Base-by-base conservation (phyloP, 2,329 filamentous ascomycete genomes). In the Fusarium sp. region DNA sequence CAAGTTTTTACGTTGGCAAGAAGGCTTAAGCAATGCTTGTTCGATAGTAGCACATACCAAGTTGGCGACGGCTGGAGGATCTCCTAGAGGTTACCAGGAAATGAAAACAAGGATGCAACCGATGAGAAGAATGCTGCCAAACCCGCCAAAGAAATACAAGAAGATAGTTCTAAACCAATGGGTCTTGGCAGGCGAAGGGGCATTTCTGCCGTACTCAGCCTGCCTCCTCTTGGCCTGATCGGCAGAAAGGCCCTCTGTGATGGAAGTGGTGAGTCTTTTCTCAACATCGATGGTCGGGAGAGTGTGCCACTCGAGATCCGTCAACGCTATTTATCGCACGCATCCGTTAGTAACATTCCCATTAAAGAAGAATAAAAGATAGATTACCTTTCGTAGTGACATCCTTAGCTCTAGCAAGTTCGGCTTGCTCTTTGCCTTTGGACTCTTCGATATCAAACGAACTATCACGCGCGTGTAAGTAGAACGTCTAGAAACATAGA, bases 121-220 rank as follows among this genome's bases (percentile, higher is more conserved):
- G 0, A n/a, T 33, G 5, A 61, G 57, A 4, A 61, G 57, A 4
- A 61, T 59, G 4, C 54, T 61, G 10, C 57, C 54, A 1, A 61
- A 61, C 4, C 57, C 57, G 3, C 57, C 57, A 17, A 61, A 61
- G 26, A 61, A 61, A 7, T 61, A 61, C 1, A 61, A 0, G 3
- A 61, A 61, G 8, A 61, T 59, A 3, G 54, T 61, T 20, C 57
- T 59, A n/a, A 59, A 40, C 57, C 57, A 61, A 6, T 61, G 57
- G 0, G 57, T 59, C 2, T 59, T 61, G 26, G 57, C 54, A 0
- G 57, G 57, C 3, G 57, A 61, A 0, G 57, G 57, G 1, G 57
- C 57, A 10, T 61, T 61, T 35, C n/a, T 59, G 3, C 57, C 57
- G 13, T 61, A 61, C 17, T 61, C 54, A 2, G 8, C 54, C 9